Evolutionary conservation across 2,329 filamentous ascomycete genomes (phyloP), one percentile per base, ranked within the genome.

Genomic region (Thielaviopsis euricoi): DNA sequence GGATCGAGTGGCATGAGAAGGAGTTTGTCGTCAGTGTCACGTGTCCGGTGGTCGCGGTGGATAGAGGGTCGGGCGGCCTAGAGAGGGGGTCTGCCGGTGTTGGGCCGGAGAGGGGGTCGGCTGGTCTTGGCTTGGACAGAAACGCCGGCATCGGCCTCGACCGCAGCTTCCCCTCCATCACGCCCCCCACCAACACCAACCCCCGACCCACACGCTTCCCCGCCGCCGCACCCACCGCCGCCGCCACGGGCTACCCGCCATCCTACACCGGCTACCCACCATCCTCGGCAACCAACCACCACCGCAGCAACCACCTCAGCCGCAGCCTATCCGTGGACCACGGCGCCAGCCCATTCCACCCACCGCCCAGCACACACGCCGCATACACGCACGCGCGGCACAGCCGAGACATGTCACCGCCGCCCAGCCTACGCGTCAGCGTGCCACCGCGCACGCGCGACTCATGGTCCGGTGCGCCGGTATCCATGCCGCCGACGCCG

Each of bases 321-420:
- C 59, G 59, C 19, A 60, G 59, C 15, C 56, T 58, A 56, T 60
- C 59, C 7, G 59, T 60, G 19, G 59, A 60, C n/a, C 56, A 60
- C 25, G 48, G 55, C 9, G 40, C 59, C 25, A 58, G 55, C 26
- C 59, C 59, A 6, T 60, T 58, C 48, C 6, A n/a, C 29, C 29
- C 29, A 9, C 43, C 43, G 7, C 43, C 43, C 1, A 21, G n/a
- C n/a, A 15, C 49, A 1, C 59, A 49, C 40, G 9, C 29, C 9
- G 29, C 29, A 10, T 10, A 2, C n/a, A 1, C 43, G 12, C 50
- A 57, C 26, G 48, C 56, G 15, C 40, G 37, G 17, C 50, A 33
- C 43, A 22, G 33, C 37, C 33, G 56, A 4, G 56, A 57, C 9
- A 26, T 57, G 17, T 57, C 56, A 1, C 56, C 56, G 5, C 56